Evolutionary conservation across 108 stramenopile species (phyloP), one percentile per base, ranked within the genome.

Genomic region (Nitzschia inconspicua): DNA sequence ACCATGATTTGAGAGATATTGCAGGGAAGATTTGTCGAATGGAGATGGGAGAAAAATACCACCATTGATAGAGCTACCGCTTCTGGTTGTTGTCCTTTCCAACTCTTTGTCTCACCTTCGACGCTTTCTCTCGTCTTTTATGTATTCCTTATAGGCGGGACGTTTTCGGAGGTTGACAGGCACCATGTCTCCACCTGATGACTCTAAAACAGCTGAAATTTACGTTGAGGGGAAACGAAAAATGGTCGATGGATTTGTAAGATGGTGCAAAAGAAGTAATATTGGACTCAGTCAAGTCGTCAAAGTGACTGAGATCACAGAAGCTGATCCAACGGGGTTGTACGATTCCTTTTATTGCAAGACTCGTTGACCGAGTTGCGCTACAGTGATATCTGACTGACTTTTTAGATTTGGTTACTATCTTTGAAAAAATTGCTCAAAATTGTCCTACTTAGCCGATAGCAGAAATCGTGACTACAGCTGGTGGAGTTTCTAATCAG

Each of bases 191-290:
- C 85, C 86, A 14, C 86, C 86, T 3, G 83, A 84, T 58, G 85
- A 74, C 40, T 44, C 44, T 0, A 51, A 76, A 44, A 57, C 43
- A 23, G 87, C 87, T 18, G 79, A 83, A 63, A 88, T 88, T 66
- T 81, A 83, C 56, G 79, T 88, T 3, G 87, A 88, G 86, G 90
- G 90, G 27, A 92, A 83, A 52, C 65, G 79, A 31, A 84, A 85
- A 64, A 74, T 86, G 76, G 73, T 92, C 24, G 90, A 88, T 24
- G 81, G 85, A 26, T 92, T 92, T 54, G 39, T 88, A 29, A 80
- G 90, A 70, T 92, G 90, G 90, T 92, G 90, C 56, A 31, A 77
- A 68, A 67, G 68, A 23, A 78, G 75, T 13, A 71, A 84, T 60
- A 73, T 92, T 31, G 90, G 86, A 40, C 56, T 92, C 27, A 82